Base-by-base conservation (phyloP, 176 grass and related monocot species). In the Aegilops sharonensis region DNA sequence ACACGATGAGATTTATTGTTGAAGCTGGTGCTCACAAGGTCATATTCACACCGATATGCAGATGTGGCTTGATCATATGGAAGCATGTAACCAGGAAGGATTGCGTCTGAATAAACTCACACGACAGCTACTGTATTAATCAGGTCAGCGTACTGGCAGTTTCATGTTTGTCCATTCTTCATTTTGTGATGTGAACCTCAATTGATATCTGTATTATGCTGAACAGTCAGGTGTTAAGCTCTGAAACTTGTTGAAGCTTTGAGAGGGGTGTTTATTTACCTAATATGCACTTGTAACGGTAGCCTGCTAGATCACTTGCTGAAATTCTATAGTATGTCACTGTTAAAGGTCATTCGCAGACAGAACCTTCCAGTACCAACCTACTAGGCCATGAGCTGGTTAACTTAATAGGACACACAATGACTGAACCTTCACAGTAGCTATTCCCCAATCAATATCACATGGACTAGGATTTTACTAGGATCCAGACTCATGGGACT, bases 31-130 rank as follows among this genome's bases (percentile, higher is more conserved):
- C 43, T 82, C 37, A 82, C 11, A 43, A 29, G 72, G 9, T 75
- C 24, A 27, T 92, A 61, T 78, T 37, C 74, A 24, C 65, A 72
- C 87, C 23, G 42, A 64, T 89, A 72, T 86, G 50, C 96, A 98
- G 96, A 92, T 77, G 59, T 89, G 93, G 93, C 35, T 88, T 68
- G n/a, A 66, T 34, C 86, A 91, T 89, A 89, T 95, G 17, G 88
- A 95, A 72, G 94, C 86, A 17, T 76, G 79, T 17, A 95, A 93
- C 73, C 89, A 48, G 45, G 43, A 47, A 94, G 82, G 93, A 94
- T 75, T 98, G 90, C 67, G 83, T 98, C 75, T 89, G 93, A 77
- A 94, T 98, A 70, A 98, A 92, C 87, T 93, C 90, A 61, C 96
- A 98, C 72, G 94, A 82, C 81, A 91, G 60, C 81, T 88, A 62